Conservation (phyloP, 2,329 filamentous ascomycete species). For the Geosmithia putterillii region DNA sequence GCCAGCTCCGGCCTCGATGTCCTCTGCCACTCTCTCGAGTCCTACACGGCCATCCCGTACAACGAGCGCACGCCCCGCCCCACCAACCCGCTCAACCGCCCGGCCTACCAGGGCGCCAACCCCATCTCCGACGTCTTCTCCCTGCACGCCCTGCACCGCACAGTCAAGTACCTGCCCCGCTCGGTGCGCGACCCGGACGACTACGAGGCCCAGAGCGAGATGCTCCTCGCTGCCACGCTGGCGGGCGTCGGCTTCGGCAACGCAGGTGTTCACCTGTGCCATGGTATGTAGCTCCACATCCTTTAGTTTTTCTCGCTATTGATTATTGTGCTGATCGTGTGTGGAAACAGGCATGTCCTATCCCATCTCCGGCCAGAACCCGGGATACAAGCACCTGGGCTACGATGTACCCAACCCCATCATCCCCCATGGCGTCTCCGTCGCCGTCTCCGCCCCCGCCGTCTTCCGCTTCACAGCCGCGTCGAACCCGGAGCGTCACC, state of each 20-base stretch:
- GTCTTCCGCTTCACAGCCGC: slow-evolving; percentile 90
- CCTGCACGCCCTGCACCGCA: slow-evolving; percentile 68
- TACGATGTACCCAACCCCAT: slow-evolving; percentile 67
- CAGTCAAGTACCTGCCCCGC: slow-evolving; percentile 84
- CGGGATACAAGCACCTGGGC: slow-evolving; percentile 74
- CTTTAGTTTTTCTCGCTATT: not conserved
- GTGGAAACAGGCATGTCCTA: slow-evolving; percentile 76
- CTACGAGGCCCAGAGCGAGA: slow-evolving; percentile 82
- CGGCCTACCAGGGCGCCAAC: slow-evolving; percentile 94
- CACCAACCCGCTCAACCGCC: slow-evolving; percentile 76
- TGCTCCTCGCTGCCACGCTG: slow-evolving; percentile 88
- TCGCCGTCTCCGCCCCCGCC: slow-evolving; percentile 84
- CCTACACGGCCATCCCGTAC: slow-evolving; percentile 96
- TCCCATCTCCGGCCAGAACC: slow-evolving; percentile 91
- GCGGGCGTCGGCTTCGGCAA: slow-evolving; percentile 97
- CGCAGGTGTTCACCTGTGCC: slow-evolving; percentile 76
- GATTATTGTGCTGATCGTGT: no score
- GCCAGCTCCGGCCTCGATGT: slow-evolving; percentile 88
- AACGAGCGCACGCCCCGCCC: slow-evolving; percentile 75
- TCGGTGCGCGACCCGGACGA: slow-evolving; percentile 83
- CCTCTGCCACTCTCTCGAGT: slow-evolving; percentile 88
- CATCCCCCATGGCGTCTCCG: slow-evolving; percentile 91
- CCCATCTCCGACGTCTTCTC: slow-evolving; percentile 98
- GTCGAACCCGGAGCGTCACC: slow-evolving; percentile 84
- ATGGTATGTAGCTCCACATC: slow-evolving; percentile 29